Conservation (phyloP, 2,329 filamentous ascomycete species). For the Emergomyces pasteurianus region DNA sequence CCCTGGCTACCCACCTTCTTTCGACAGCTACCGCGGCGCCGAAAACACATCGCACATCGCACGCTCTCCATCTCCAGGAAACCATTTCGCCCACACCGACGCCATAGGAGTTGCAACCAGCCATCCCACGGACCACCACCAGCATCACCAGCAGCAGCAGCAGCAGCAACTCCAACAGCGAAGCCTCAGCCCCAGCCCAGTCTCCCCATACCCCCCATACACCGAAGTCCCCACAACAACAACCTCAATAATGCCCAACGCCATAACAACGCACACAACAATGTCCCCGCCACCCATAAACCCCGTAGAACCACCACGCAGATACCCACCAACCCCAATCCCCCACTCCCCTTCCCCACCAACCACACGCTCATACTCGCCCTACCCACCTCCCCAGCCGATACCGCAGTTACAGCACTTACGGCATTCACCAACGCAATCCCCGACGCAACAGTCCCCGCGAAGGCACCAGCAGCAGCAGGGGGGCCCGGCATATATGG, state of each 20-base stretch:
- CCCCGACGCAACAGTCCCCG: background rate
- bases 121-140: background rate
- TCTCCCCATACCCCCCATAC: background rate
- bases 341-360: background rate
- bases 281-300: background rate
- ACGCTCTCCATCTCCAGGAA: background rate
- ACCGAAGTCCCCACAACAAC: background rate
- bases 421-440: background rate
- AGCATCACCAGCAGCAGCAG: background rate
- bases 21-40: constrained; percentile 3
- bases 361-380: background rate
- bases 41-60: background rate
- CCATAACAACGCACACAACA: background rate
- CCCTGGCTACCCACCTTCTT: constrained; percentile 3
- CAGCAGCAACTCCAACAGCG: background rate
- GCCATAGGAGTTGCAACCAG: background rate
- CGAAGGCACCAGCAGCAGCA: background rate
- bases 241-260: background rate
- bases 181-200: background rate
- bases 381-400: background rate
- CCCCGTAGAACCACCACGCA: background rate
- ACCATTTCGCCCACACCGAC: background rate
- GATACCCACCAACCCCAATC: background rate
- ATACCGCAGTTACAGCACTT: background rate
- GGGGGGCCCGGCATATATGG: constrained; percentile 3